phyloP scores from a whole-genome alignment of 2,329 filamentous ascomycete genomes.

The Kalaharituber pfeilii region DNA sequence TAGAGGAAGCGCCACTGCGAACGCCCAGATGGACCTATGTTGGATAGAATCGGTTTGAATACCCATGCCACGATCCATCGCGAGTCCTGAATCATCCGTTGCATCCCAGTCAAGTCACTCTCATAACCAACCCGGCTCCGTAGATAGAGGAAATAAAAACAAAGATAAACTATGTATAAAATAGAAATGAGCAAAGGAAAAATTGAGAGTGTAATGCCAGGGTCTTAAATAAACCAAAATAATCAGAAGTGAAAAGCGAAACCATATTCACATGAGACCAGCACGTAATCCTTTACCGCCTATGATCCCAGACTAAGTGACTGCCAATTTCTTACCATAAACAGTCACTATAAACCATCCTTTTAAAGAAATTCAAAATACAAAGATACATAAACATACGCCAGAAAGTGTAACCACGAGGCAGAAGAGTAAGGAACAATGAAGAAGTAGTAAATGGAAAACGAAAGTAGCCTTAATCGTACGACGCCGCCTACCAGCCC shows the following conservation, averaged over 20 bases:
- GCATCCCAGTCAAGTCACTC: too few relatives aligned
- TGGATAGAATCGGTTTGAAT: too few relatives aligned
- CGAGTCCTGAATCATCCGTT: too few relatives aligned
- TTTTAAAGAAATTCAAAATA: not conserved
- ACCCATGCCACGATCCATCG: too few relatives aligned
- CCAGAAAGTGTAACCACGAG: not conserved
- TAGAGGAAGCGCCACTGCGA: too few relatives aligned
- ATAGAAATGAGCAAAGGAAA: not conserved
- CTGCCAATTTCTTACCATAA: not conserved
- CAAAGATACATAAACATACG: not conserved
- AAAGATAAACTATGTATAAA: not conserved
- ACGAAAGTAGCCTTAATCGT: not conserved
- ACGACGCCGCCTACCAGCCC: not conserved
- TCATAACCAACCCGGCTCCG: not conserved
- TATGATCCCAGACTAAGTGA: not conserved
- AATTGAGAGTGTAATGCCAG: not conserved
- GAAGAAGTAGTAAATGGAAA: not conserved
- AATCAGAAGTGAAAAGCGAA: not conserved
- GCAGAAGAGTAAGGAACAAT: not conserved
- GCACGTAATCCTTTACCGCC: not conserved
- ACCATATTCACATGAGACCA: not conserved
- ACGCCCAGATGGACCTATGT: too few relatives aligned
- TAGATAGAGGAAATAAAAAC: not conserved
- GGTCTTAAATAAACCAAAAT: not conserved
- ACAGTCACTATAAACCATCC: not conserved